Base-by-base conservation (phyloP, 805 yeast genomes). In the Cyberlindnera euphorbiae region DNA sequence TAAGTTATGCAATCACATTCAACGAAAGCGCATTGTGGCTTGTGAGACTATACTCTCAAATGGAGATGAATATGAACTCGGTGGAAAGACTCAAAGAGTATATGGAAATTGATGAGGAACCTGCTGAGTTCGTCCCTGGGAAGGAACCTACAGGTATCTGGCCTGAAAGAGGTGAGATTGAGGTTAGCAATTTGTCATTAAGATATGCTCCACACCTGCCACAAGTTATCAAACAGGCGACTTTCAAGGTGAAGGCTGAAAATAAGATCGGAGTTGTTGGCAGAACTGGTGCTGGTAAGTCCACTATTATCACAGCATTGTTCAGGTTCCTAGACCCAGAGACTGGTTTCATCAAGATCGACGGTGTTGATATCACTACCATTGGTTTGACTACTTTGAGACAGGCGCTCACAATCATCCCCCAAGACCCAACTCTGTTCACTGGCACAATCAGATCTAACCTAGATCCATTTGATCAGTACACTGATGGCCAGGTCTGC, bases 261-360 rank as follows among this genome's bases (percentile, higher is more conserved):
- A 70, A 77, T 49, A 93, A 93, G 58, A 77, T 90, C 47, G 98
- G 97, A 55, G 82, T 90, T 56, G 97, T 93, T 40, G 98, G 98
- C 19, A 79, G 98, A 61, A 90, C 98, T 0, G 98, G 98, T 59
- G 98, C 98, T 15, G 98, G 98, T 52, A 90, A 90, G 60, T 88
- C 97, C 0, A 90, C 98, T 0, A 89, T 90, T 44, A 88, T 90
- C 45, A 86, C 97, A 5, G 96, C 97, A 2, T 73, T 90, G 49
- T 90, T 93, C 68, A 73, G 73, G 55, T 83, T 84, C 59, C 68
- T 84, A 52, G 89, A 83, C 50, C 87, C 90, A 3, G 93, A 82
- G 50, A 73, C 81, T 25, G 94, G 94, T 36, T 60, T 52, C 32
- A 79, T 84, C 39, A 64, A 62, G 42, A 82, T 84, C 49, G 94